phyloP scores from a whole-genome alignment of 1,139 yeast genomes.

The Sugiyamaella sp. region DNA sequence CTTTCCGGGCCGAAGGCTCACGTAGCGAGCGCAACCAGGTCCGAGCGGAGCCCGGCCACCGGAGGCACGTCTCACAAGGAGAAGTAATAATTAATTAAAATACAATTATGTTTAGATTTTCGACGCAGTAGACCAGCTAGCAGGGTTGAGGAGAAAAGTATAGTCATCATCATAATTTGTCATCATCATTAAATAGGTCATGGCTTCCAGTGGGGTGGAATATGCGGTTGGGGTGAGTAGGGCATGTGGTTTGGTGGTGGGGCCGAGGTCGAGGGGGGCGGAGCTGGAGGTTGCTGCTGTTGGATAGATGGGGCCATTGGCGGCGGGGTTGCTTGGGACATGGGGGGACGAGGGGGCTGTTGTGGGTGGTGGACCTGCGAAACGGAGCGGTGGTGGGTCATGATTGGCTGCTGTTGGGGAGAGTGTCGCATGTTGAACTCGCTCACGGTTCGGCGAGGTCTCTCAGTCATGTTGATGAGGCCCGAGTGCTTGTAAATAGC shows the following conservation, averaged over 20 bases:
- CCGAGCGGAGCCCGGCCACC: slow-evolving; percentile 2
- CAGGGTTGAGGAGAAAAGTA: slow-evolving; percentile 1
- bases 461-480: slow-evolving; percentile 5
- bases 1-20: neutral
- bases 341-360: neutral
- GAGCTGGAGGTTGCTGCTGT: neutral
- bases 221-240: slow-evolving; percentile 3
- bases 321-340: neutral
- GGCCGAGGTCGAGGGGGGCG: neutral
- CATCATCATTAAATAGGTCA: neutral
- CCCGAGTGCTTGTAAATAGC: slow-evolving; percentile 30
- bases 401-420: neutral
- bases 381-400: slow-evolving; percentile 6
- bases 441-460: slow-evolving; percentile 15
- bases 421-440: slow-evolving; percentile 5
- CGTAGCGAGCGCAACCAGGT: neutral
- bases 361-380: slow-evolving; percentile 1
- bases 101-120: neutral
- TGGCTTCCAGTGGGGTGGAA: slow-evolving; percentile 16
- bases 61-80: neutral
- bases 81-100: neutral
- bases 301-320: neutral
- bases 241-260: neutral
- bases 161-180: slow-evolving; percentile 7
- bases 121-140: slow-evolving; percentile 7